Evolutionary conservation across 2,329 filamentous ascomycete genomes (phyloP).

Genomic region (Fusarium nematophilum): DNA sequence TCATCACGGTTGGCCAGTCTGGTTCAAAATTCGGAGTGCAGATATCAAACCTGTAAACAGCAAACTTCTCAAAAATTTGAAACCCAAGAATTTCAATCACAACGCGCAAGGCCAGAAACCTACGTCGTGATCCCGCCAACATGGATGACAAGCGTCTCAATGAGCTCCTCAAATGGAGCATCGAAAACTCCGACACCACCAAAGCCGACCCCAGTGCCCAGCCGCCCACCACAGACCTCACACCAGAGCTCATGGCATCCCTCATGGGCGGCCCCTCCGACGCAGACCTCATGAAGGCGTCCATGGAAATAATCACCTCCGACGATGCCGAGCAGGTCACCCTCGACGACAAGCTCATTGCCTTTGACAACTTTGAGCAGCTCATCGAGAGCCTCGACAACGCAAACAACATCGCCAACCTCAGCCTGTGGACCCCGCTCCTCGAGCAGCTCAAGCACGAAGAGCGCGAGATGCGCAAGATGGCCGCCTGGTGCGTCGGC

Average conservation of each 20-base stretch:
- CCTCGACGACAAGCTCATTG: slow-evolving; percentile 81
- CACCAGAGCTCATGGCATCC: slow-evolving; percentile 76
- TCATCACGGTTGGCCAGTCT: slow-evolving; percentile 29
- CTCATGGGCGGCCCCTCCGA: slow-evolving; percentile 89
- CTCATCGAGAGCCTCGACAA: slow-evolving; percentile 94
- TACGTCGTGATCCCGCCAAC: slow-evolving; percentile 24
- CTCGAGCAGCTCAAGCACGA: slow-evolving; percentile 74
- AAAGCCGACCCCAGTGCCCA: slow-evolving; percentile 46
- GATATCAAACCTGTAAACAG: slow-evolving; percentile 15
- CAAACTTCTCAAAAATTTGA: slow-evolving; percentile 10
- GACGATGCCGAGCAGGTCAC: slow-evolving; percentile 67
- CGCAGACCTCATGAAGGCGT: slow-evolving; percentile 88
- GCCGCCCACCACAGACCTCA: slow-evolving; percentile 60
- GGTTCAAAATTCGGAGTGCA: slow-evolving; percentile 26
- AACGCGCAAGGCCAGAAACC: slow-evolving; percentile 1
- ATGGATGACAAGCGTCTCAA: slow-evolving; percentile 72
- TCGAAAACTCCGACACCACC: slow-evolving; percentile 58
- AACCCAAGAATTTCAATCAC: slow-evolving; percentile 7
- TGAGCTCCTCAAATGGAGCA: slow-evolving; percentile 82
- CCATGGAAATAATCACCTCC: slow-evolving; percentile 81
- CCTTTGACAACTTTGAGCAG: slow-evolving; percentile 96
- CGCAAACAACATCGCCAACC: slow-evolving; percentile 87
- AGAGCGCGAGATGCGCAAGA: slow-evolving; percentile 79
- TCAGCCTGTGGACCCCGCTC: slow-evolving; percentile 86
- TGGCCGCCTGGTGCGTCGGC: slow-evolving; percentile 94